phyloP scores from a whole-genome alignment of 1,284 basidiomycete genomes.

The Cryptococcus sp. region DNA sequence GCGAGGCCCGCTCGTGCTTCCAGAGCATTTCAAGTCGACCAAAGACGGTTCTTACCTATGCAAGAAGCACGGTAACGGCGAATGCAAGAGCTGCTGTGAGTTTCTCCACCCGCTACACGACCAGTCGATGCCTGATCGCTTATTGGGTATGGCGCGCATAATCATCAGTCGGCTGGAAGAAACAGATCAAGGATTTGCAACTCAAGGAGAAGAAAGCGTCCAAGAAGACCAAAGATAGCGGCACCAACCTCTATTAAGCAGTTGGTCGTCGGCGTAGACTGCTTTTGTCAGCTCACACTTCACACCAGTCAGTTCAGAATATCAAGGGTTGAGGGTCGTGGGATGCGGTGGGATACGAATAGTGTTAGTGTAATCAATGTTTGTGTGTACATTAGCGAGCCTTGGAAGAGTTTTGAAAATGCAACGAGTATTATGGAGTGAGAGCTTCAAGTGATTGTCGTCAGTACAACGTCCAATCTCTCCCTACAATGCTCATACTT shows the following conservation, averaged over 20 bases:
- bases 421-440: no score
- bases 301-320: not conserved
- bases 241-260: conserved; percentile 35
- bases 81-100: conserved; percentile 54
- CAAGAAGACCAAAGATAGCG: conserved; percentile 41
- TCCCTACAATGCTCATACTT: not conserved
- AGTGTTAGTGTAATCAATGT: no score
- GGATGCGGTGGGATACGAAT: no score
- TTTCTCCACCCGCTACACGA: conserved; percentile 8
- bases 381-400: no score
- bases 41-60: conserved; percentile 53
- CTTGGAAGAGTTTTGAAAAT: no score
- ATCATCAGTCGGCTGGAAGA: conserved; percentile 53
- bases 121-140: not conserved
- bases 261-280: not conserved
- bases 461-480: no score
- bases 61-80: conserved; percentile 51
- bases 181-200: conserved; percentile 52
- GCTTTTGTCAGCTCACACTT: not conserved
- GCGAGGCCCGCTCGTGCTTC: conserved; percentile 48
- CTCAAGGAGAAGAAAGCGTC: conserved; percentile 49
- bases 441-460: no score
- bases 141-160: not conserved
- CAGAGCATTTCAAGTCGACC: conserved; percentile 46
- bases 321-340: no score